Base-by-base conservation (phyloP, 805 yeast genomes). In the Sugiyamaella lignohabitans region DNA sequence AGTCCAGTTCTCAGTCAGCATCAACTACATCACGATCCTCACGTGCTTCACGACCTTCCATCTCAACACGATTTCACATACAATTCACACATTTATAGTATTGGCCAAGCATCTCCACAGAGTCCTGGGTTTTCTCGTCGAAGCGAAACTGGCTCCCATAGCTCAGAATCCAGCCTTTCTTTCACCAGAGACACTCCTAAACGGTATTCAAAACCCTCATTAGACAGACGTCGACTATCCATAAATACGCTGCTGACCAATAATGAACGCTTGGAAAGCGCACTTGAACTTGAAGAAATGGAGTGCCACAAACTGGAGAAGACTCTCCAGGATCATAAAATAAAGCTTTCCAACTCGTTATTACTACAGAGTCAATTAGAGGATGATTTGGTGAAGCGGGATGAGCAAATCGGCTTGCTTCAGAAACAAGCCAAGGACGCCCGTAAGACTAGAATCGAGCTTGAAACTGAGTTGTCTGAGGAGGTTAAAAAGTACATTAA, bases 401-500 rank as follows among this genome's bases (percentile, higher is more conserved):
- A 59, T 43, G 48, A 49, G 10, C 38, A 35, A 24, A 51, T 60
- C 3, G 55, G 39, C 22, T 37, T 30, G 14, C 47, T 59, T 21
- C 40, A 49, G 14, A 40, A 32, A 14, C 58, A 60, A 46, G 50
- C 55, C 34, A 53, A 53, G 42, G 49, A 42, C 1, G 20, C 49
- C 19, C 52, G 51, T 36, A 47, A 46, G 23, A 40, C 49, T n/a
- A 53, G 50, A 35, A 58, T 50, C 21, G 53, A 50, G 44, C 51
- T 47, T 20, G 66, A 63, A 38, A 37, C 51, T 18, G 57, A 52
- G 23, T 41, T 60, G 18, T 59, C 64, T 1, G 58, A 61, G 47
- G 54, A 54, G 21, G 55, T 59, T 10, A 58, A 55, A 45, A 59
- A 58, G 37, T 52, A 55, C 42, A 55, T 62, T 14, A 54, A 56